Percentiles rank a stretch among this genome's conserved stretches.
Conservation (phyloP, 768 basidiomycete species). For the Agaricus bisporus region DNA sequence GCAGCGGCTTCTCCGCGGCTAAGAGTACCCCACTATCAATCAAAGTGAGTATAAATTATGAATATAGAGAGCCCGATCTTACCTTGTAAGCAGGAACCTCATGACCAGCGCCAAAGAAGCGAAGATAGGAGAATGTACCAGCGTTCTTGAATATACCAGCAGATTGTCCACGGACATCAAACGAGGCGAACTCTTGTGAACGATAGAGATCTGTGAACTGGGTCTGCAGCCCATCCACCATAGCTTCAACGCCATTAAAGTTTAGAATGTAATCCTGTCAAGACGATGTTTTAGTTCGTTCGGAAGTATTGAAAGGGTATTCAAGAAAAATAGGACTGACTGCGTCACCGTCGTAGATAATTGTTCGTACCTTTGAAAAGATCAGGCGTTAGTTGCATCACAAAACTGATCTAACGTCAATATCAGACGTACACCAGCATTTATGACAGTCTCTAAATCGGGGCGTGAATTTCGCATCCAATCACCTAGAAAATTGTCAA, state of each 20-base stretch:
- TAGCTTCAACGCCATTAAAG: slow-evolving; percentile 49
- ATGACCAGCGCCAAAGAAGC: slow-evolving; percentile 43
- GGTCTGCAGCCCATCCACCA: slow-evolving; percentile 47
- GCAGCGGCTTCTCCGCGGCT: slow-evolving; percentile 33
- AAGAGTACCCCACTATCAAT: slow-evolving; percentile 26
- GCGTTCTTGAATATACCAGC: slow-evolving; percentile 56
- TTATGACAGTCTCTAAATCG: slow-evolving; percentile 49
- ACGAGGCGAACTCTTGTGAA: slow-evolving; percentile 37
- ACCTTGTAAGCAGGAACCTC: slow-evolving; percentile 44
- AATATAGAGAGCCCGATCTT: background rate
- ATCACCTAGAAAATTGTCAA: slow-evolving; percentile 30
- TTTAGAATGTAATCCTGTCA: slow-evolving; percentile 47
- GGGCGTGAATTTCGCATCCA: slow-evolving; percentile 52
- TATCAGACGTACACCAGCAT: slow-evolving; percentile 35
- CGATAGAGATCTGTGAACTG: slow-evolving; percentile 36
- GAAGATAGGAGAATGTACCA: slow-evolving; percentile 48
- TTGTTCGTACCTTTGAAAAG: slow-evolving; percentile 29
- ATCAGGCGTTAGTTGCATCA: background rate
- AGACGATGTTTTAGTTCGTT: background rate
- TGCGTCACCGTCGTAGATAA: slow-evolving; percentile 55
- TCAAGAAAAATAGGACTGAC: slow-evolving; percentile 21
- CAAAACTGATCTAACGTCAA: background rate
- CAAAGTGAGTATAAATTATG: background rate
- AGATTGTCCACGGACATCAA: slow-evolving; percentile 41
- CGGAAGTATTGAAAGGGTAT: background rate